Evolutionary conservation across 139 green algal species (phyloP).

Genomic region (Volvox reticuliferus): DNA sequence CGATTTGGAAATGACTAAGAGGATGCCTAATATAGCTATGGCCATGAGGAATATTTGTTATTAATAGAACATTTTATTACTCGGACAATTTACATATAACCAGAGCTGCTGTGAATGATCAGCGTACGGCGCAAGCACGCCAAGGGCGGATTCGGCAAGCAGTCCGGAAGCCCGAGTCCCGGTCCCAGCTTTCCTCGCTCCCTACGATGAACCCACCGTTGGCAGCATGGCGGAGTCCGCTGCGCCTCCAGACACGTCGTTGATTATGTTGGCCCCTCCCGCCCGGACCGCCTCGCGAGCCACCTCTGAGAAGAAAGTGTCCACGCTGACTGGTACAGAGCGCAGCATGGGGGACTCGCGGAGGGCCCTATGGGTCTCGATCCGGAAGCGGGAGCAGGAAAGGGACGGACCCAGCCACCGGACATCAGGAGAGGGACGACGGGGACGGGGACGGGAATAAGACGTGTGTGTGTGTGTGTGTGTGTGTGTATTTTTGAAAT

Average conservation of each 20-base stretch:
- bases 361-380: conserved; percentile 56
- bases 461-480: too few species aligned
- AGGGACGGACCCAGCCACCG: background rate
- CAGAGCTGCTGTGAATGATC: too few species aligned
- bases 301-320: conserved; percentile 94
- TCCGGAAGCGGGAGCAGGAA: background rate
- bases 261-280: conserved; percentile 93
- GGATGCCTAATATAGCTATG: too few species aligned
- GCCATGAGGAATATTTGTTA: too few species aligned
- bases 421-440: background rate
- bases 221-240: conserved; percentile 83
- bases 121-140: too few species aligned
- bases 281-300: conserved; percentile 71
- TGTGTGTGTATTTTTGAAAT: too few species aligned
- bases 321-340: conserved; percentile 82
- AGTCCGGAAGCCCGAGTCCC: too few species aligned
- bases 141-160: too few species aligned
- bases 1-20: too few species aligned
- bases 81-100: too few species aligned
- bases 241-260: conserved; percentile 93
- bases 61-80: too few species aligned
- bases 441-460: background rate
- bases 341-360: conserved; percentile 55
- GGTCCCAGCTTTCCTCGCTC: too few species aligned
- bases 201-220: background rate